phyloP scores from a whole-genome alignment of 1,284 basidiomycete genomes.

The Apiotrichum akiyoshidainum region DNA sequence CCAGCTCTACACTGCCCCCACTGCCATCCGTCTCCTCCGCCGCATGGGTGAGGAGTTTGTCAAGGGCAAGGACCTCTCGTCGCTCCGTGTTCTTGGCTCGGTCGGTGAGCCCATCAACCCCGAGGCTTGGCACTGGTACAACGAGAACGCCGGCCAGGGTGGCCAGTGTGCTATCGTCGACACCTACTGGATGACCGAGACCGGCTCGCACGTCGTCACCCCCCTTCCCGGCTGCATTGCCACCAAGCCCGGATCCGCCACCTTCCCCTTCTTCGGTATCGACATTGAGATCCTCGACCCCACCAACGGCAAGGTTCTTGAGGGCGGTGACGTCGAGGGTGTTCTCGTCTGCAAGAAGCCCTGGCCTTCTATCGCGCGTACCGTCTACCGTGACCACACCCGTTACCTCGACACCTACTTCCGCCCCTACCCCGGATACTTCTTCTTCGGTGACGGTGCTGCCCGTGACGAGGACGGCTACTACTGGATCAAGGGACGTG shows the following conservation, averaged over 20 bases:
- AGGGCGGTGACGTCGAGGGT: constrained; percentile 84
- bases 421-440: constrained; percentile 58
- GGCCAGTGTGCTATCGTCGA: constrained; percentile 91
- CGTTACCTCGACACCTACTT: constrained; percentile 93
- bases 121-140: constrained; percentile 98
- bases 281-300: constrained; percentile 86
- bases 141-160: constrained; percentile 79
- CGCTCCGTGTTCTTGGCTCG: constrained; percentile 80
- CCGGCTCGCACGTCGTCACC: constrained; percentile 90
- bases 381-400: constrained; percentile 87
- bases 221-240: constrained; percentile 93
- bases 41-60: constrained; percentile 85
- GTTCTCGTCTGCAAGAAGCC: constrained; percentile 81
- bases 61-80: constrained; percentile 75
- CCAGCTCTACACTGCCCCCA: constrained; percentile 90
- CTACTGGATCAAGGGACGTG: constrained; percentile 96
- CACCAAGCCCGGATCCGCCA: constrained; percentile 94
- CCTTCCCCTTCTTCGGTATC: constrained; percentile 96
- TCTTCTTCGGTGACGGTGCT: constrained; percentile 96
- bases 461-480: constrained; percentile 93
- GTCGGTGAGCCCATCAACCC: constrained; percentile 99
- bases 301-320: constrained; percentile 58
- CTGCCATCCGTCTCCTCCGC: constrained; percentile 81
- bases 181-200: constrained; percentile 98
- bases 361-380: constrained; percentile 96